Evolutionary conservation across 2,329 filamentous ascomycete species (phyloP), one percentile per base, ranked within the genome.

Genomic region (Venturia carpophila): DNA sequence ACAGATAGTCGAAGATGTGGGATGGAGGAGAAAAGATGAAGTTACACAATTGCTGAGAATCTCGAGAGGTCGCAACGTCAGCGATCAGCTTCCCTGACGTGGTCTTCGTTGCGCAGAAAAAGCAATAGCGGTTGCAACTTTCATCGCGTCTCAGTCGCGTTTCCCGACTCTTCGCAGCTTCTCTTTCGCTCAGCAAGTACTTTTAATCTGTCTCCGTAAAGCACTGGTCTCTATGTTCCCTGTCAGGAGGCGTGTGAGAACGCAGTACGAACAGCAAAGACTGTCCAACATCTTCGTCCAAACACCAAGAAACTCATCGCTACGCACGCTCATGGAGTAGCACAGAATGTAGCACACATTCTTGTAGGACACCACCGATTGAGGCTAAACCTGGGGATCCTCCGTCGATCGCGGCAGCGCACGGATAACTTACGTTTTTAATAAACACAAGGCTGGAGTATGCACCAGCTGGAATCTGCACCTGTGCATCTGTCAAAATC

Each of bases 401-500:
- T 30, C 27, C 27, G 49, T 55, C 11, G 52, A 58, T 58, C 52
- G 52, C 52, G 52, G 52, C 5, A 52, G 47, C 24, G 47, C 21
- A 52, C 47, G 21, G 3, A 5, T 10, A 19, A 56, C 52, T 9
- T 58, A 27, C 15, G n/a, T 34, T 37, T 27, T 4, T 37, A 58
- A 58, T 58, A 19, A 37, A 58, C 13, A 15, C 7, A 58, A 58
- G 52, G 52, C 52, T 58, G 52, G 30, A 56, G 49, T 56, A 11
- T 56, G 49, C 24, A 56, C 13, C 24, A n/a, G 52, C 52, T 58
- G 52, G 30, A 56, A 24, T 56, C 27, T 56, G 49, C 24, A 56
- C 13, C 24, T 34, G 24, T 56, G 7, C 45, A 49, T 6, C 45
- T 49, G 47, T 37, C 15, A 37, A 11, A 19, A 37, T 56, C 52